Percentiles rank a stretch among this genome's conserved stretches.
phyloP scores from a whole-genome alignment of 2,329 filamentous ascomycete genomes.

The Alternaria gaisen region DNA sequence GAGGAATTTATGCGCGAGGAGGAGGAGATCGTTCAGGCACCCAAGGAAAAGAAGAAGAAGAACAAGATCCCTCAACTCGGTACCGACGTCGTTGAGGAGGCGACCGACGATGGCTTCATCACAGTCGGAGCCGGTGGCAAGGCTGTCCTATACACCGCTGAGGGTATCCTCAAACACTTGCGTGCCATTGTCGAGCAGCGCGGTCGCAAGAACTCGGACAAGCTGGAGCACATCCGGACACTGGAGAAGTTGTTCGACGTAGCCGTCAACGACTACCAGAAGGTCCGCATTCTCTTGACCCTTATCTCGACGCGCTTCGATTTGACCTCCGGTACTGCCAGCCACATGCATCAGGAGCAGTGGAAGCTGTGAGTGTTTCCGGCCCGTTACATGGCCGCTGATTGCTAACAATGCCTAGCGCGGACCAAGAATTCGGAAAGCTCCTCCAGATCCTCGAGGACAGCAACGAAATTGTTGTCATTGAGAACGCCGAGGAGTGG shows the following conservation, averaged over 20 bases:
- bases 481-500: slow-evolving; percentile 96
- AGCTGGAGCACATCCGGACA: slow-evolving; percentile 90
- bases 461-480: slow-evolving; percentile 82
- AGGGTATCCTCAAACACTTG: slow-evolving; percentile 98
- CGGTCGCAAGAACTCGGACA: slow-evolving; percentile 99
- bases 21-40: slow-evolving; percentile 75
- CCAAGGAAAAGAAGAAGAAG: slow-evolving; percentile 50
- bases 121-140: slow-evolving; percentile 90
- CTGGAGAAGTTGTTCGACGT: slow-evolving; percentile 98
- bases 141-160: slow-evolving; percentile 89
- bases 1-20: slow-evolving; percentile 88
- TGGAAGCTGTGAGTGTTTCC: slow-evolving; percentile 75
- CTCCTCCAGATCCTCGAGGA: slow-evolving; percentile 82
- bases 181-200: slow-evolving; percentile 91
- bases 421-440: slow-evolving; percentile 82
- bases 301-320: slow-evolving; percentile 95
- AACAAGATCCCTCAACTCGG: slow-evolving; percentile 62
- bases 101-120: slow-evolving; percentile 86
- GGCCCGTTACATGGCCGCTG: not conserved
- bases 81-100: slow-evolving; percentile 61
- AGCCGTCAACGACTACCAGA: slow-evolving; percentile 88
- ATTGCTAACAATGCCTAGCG: slow-evolving; percentile 52
- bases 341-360: slow-evolving; percentile 92
- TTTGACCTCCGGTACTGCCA: slow-evolving; percentile 78
- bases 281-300: slow-evolving; percentile 88